phyloP scores from a whole-genome alignment of 768 basidiomycete genomes.

The Strobilomyces dryophilus region DNA sequence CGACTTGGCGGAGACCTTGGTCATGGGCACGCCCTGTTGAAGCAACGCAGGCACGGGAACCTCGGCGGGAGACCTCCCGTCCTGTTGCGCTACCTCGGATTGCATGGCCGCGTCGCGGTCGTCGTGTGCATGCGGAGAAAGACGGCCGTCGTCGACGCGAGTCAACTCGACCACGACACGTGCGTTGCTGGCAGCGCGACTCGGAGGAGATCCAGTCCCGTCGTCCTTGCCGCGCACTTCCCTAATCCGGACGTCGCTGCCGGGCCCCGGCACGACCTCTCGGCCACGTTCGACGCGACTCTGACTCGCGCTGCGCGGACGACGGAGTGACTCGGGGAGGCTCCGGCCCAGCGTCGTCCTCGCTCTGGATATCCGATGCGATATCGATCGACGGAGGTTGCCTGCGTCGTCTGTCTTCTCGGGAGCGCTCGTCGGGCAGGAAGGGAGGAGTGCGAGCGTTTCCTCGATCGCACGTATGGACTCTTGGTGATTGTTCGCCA shows the following conservation, averaged over 20 bases:
- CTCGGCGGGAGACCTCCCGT: constrained; percentile 26
- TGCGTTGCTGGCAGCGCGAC: neutral
- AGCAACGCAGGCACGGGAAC: constrained; percentile 54
- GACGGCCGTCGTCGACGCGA: neutral
- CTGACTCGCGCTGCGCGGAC: constrained; percentile 9
- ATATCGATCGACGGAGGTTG: constrained; percentile 32
- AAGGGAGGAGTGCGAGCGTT: neutral
- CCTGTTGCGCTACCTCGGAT: neutral
- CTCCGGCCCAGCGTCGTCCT: constrained; percentile 29
- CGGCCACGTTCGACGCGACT: neutral
- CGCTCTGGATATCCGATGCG: constrained; percentile 34
- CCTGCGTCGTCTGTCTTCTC: neutral
- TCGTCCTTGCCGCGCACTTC: constrained; percentile 6
- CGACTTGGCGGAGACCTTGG: constrained; percentile 78
- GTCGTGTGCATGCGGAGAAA: too few relatives aligned
- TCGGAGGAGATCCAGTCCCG: neutral
- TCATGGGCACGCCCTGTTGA: constrained; percentile 67
- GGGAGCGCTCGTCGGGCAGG: neutral
- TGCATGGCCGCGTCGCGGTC: constrained; percentile 5
- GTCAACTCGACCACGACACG: neutral
- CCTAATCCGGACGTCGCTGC: constrained; percentile 21
- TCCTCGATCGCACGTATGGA: constrained; percentile 10
- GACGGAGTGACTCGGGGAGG: constrained; percentile 21
- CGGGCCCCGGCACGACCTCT: neutral
- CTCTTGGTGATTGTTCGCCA: constrained; percentile 32